Conservation (phyloP, 2,329 filamentous ascomycete genomes). For the Cercospora beticola region DNA sequence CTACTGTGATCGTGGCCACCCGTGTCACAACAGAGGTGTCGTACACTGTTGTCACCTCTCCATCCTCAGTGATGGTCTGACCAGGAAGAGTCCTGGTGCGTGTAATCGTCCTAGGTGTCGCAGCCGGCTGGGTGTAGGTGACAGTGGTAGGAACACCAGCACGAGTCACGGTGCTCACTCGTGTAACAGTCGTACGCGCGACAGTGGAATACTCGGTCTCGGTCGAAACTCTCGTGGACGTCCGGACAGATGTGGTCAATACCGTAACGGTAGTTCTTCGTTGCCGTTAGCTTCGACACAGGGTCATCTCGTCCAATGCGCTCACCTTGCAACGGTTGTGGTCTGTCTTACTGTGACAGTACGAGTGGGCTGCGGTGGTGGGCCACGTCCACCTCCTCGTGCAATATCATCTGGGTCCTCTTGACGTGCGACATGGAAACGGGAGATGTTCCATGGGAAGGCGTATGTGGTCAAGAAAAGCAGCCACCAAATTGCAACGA, state of each 20-base stretch:
- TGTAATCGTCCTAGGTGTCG: not conserved
- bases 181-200: not conserved
- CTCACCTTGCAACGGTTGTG: not conserved
- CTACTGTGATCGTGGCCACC: not conserved
- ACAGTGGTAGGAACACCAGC: not conserved
- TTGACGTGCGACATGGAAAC: not conserved
- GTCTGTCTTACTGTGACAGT: not conserved
- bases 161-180: not conserved
- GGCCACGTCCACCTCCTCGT: not conserved
- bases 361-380: not conserved
- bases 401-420: not conserved
- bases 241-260: not conserved
- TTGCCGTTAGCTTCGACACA: not conserved
- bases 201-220: not conserved
- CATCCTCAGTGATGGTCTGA: not conserved
- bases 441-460: not conserved
- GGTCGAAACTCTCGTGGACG: not conserved
- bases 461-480: not conserved
- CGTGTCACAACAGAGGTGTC: not conserved
- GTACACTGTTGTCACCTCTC: not conserved
- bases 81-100: not conserved
- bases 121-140: not conserved
- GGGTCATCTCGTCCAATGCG: not conserved
- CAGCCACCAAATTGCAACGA: conserved; percentile 3
- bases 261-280: not conserved